Base-by-base conservation (phyloP, 2,329 filamentous ascomycete genomes). In the Microdochium trichocladiopsis region DNA sequence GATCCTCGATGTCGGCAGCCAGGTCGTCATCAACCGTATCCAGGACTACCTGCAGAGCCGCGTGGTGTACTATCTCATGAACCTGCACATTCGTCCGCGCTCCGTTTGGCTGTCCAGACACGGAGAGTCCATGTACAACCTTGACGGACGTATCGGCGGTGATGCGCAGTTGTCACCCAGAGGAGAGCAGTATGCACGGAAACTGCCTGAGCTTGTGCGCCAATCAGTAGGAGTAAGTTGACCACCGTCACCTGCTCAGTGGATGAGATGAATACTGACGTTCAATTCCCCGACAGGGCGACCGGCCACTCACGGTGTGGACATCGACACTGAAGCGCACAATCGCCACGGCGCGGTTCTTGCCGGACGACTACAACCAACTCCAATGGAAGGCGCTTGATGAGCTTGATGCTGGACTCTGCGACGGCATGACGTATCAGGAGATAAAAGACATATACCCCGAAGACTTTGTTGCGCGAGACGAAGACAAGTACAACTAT, bases 401-500 rank as follows among this genome's bases (percentile, higher is more conserved):
- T 65, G 94, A 99, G 72, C 86, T 99, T 36, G 94, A 99, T 69
- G 92, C 90, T 1, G 94, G 94, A 50, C 90, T 97, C 48, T 99
- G 94, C 72, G 94, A 99, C 63, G 92, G 93, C 51, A 83, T 97
- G 68, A 99, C 94, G 1, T 96, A 96, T 68, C 89, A 90, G 63
- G 88, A 99, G 66, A 97, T 99, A 66, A 90, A 94, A 63, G 83
- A 95, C 63, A 75, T 81, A 51, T 97, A 90, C 66, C 94, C 94
- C 0, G 92, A 96, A 60, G 94, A 99, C 72, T 99, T 99, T 72
- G 84, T 85, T 49, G 91, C 93, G 31, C 90, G 94, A 56, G 94
- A 99, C 69, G 90, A 96, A 60, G 94, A 99, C 77, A 99, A 99
- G 72, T 97, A 97, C 82, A 97, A 99, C 75, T 99, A 99, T 73